phyloP scores from a whole-genome alignment of 1,284 basidiomycete species.

The Phellopilus nigrolimitatus region DNA sequence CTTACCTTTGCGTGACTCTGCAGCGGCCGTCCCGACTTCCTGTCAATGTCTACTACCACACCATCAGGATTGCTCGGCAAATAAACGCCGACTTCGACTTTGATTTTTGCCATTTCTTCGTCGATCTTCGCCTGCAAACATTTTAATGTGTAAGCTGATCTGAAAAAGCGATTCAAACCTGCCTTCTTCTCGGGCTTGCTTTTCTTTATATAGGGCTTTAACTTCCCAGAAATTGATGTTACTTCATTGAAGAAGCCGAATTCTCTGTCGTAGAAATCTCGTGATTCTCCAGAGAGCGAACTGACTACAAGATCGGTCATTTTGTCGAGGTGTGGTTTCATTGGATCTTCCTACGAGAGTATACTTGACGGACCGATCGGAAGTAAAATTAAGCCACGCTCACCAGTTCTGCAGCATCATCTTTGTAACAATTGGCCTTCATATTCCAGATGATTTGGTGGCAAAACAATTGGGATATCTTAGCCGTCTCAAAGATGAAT shows the following conservation, averaged over 20 bases:
- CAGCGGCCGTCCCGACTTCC: conserved; percentile 91
- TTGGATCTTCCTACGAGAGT: conserved; percentile 74
- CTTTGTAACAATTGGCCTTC: conserved; percentile 97
- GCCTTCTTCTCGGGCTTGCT: conserved; percentile 97
- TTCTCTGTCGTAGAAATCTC: conserved; percentile 90
- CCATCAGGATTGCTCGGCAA: conserved; percentile 98
- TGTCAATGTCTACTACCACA: conserved; percentile 92
- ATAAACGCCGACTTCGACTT: conserved; percentile 92
- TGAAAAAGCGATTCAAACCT: conserved; percentile 7
- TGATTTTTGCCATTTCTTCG: conserved; percentile 98
- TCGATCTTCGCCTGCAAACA: conserved; percentile 87
- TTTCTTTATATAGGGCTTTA: conserved; percentile 96
- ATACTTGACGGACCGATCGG: conserved; percentile 9
- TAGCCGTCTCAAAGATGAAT: conserved; percentile 97
- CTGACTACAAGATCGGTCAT: conserved; percentile 82
- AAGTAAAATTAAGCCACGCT: conserved; percentile 26
- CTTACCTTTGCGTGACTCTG: conserved; percentile 95
- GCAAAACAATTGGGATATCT: conserved; percentile 97
- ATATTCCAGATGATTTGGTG: conserved; percentile 99
- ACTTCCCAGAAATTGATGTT: conserved; percentile 95
- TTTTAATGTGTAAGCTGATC: neutral
- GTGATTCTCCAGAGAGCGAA: conserved; percentile 88
- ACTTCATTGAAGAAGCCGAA: conserved; percentile 97
- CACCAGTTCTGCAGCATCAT: conserved; percentile 82
- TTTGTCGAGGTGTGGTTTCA: conserved; percentile 91